Conservation (phyloP, 2,329 filamentous ascomycete genomes). For the Exserohilum turcica region DNA sequence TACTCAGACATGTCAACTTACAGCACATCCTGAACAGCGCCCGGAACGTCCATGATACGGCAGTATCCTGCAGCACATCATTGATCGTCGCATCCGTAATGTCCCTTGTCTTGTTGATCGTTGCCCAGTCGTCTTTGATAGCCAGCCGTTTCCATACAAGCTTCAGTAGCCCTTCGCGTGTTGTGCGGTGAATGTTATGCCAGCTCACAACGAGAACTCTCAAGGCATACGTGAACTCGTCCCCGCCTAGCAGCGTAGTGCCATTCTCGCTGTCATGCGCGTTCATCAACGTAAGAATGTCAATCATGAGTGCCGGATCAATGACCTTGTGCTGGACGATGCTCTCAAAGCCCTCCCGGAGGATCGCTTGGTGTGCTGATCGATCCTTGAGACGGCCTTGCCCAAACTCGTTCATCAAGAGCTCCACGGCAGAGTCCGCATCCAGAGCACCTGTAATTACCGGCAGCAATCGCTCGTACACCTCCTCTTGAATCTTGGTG, state of each 20-base stretch:
- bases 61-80: constrained; percentile 63
- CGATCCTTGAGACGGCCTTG: constrained; percentile 60
- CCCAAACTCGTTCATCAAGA: constrained; percentile 72
- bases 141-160: constrained; percentile 90
- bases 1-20: constrained; percentile 49
- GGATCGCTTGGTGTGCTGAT: constrained; percentile 70
- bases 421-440: constrained; percentile 73
- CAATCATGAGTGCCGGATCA: constrained; percentile 63
- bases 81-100: constrained; percentile 73
- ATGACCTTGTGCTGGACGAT: constrained; percentile 75
- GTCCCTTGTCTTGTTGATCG: constrained; percentile 75
- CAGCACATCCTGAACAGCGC: constrained; percentile 65
- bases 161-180: constrained; percentile 57
- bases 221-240: constrained; percentile 78
- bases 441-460: constrained; percentile 76
- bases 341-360: constrained; percentile 71
- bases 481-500: constrained; percentile 76
- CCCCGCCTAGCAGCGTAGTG: constrained; percentile 51
- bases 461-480: constrained; percentile 73
- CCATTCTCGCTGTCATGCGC: constrained; percentile 51
- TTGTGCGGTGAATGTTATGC: constrained; percentile 55
- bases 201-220: constrained; percentile 59
- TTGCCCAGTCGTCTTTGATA: constrained; percentile 82
- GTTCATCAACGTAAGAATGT: constrained; percentile 79
- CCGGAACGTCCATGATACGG: constrained; percentile 70